These are phyloP conservation scores for Cystofilobasidium bisporidii DNA, from an alignment of 768 basidiomycete genomes.

Conservation along the genomic window DNA sequence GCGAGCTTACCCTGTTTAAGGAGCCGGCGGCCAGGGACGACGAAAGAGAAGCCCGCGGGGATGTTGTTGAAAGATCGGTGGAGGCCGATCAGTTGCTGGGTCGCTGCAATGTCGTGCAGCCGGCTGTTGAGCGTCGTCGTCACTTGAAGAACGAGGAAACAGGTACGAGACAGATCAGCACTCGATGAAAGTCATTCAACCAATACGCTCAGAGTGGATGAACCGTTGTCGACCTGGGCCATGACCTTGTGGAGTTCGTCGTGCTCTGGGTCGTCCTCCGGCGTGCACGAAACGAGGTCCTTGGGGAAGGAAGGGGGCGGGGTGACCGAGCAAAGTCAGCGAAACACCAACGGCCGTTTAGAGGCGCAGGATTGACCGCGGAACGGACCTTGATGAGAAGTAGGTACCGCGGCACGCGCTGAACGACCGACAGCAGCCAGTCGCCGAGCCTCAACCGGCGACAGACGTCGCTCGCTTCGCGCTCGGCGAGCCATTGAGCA, in stretches of 20 bases:
- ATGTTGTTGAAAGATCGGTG: constrained; percentile 68
- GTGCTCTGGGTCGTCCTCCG: constrained; percentile 58
- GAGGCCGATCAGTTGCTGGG: constrained; percentile 62
- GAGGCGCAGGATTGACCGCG: background rate
- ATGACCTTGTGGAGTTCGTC: constrained; percentile 53
- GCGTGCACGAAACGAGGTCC: constrained; percentile 64
- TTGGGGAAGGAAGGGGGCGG: too few relatives aligned
- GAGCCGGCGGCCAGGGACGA: constrained; percentile 69
- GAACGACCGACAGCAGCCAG: constrained; percentile 78
- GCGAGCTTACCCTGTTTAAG: constrained; percentile 47
- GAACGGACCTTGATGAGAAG: constrained; percentile 53
- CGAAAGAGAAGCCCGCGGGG: constrained; percentile 54
- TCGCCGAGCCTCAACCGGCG: constrained; percentile 67
- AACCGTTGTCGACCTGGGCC: constrained; percentile 65
- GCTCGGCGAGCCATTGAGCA: constrained; percentile 52
- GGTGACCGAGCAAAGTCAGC: too few relatives aligned
- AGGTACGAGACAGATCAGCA: too few relatives aligned
- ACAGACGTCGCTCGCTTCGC: constrained; percentile 61
- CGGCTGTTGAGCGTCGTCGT: constrained; percentile 68
- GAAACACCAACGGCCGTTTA: too few relatives aligned
- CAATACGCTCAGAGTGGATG: constrained; percentile 31
- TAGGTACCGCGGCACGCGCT: constrained; percentile 77
- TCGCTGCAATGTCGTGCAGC: constrained; percentile 66
- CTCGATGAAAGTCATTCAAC: too few relatives aligned
- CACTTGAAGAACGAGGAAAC: constrained; percentile 46